Base-by-base conservation (phyloP, 164 flowering plant genomes). In the Vitis cinerea region DNA sequence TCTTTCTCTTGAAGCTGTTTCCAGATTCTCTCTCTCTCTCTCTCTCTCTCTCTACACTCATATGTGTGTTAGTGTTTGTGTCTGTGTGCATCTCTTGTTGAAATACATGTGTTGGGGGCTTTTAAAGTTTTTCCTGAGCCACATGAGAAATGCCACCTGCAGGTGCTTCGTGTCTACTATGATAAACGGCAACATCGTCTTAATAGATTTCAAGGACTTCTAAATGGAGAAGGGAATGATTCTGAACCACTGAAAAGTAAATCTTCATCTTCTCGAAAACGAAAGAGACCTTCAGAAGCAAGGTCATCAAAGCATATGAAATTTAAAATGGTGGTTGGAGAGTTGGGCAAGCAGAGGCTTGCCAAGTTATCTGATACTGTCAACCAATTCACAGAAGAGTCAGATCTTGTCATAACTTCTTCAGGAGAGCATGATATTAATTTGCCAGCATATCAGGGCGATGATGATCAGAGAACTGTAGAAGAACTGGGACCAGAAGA, bases 91-190 rank as follows among this genome's bases (percentile, higher is more conserved):
- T n/a, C 48, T 70, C 51, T 54, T 47, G 56, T 44, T 47, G 11
- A 4, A 50, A 44, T 10, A 48, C 8, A 23, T 1, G 30, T 1
- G 16, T n/a, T 51, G 5, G 61, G 57, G 51, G 11, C 59, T 9
- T 51, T 59, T 16, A 44, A 67, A 14, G 27, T 23, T 29, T 14
- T 59, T 37, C 37, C 13, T 64, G 10, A 62, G 19, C 19, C 44
- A 29, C 56, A 23, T 23, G 27, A 23, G 63, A 48, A 59, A 59
- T 79, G 48, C 27, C 58, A 13, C 14, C 70, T 82, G 74, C 84
- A 94, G 98, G 99, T 94, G 61, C 97, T 91, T 74, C 91, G 90
- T 70, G 83, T 85, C 49, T 88, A 83, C 73, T 69, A 85, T 78
- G 92, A 85, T 75, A 91, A 78, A 78, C 74, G 80, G 65, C 83